Evolutionary conservation across 768 basidiomycete species (phyloP).

Genomic region (Rhizopogon rudus): DNA sequence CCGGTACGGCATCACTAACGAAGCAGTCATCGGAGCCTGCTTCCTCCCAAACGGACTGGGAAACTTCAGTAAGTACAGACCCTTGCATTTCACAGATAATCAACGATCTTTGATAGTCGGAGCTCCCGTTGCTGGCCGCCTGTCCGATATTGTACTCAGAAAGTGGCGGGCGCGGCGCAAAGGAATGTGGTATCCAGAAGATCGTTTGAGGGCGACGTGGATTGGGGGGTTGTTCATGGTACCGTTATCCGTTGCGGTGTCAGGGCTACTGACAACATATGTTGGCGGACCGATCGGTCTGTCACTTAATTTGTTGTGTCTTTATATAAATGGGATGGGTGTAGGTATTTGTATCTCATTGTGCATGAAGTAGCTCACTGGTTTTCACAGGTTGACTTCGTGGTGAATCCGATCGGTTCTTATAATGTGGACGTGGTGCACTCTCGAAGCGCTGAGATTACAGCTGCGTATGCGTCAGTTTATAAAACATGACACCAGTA

Average conservation of each 20-base stretch:
- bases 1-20: slow-evolving; percentile 31
- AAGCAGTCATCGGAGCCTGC: slow-evolving; percentile 30
- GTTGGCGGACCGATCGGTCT: slow-evolving; percentile 43
- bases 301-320: slow-evolving; percentile 39
- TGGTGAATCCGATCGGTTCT: slow-evolving; percentile 45
- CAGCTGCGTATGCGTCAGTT: slow-evolving; percentile 33
- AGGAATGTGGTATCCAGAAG: slow-evolving; percentile 58
- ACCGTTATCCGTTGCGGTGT: slow-evolving; percentile 42
- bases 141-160: slow-evolving; percentile 49
- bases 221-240: slow-evolving; percentile 38
- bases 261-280: slow-evolving; percentile 42
- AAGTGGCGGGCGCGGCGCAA: slow-evolving; percentile 40
- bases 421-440: slow-evolving; percentile 56
- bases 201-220: slow-evolving; percentile 47
- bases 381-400: slow-evolving; percentile 41
- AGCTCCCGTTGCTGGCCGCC: slow-evolving; percentile 48
- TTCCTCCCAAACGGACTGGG: slow-evolving; percentile 32
- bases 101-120: slow-evolving; percentile 38
- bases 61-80: slow-evolving; percentile 24
- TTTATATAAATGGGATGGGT: slow-evolving; percentile 59
- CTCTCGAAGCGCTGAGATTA: slow-evolving; percentile 50
- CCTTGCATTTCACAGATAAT: not conserved
- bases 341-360: slow-evolving; percentile 28
- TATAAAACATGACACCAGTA: too few relatives aligned
- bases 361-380: not conserved